Conservation (phyloP, 768 basidiomycete genomes). For the Kwoniella europaea region DNA sequence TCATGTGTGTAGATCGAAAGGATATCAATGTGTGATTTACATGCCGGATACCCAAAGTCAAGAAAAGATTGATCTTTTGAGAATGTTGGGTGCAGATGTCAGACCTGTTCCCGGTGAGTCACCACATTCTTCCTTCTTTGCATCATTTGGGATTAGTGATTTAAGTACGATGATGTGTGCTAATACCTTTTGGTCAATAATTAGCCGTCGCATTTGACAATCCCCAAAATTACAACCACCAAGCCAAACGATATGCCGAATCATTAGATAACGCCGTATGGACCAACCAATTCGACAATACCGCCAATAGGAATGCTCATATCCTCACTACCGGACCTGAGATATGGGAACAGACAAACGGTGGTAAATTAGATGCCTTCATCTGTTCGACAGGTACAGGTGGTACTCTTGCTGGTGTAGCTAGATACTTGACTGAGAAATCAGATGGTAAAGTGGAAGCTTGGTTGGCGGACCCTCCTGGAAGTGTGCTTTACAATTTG, state of each 20-base stretch:
- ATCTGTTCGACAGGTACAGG: conserved; percentile 94
- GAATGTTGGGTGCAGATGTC: conserved; percentile 97
- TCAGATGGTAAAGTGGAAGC: conserved; percentile 77
- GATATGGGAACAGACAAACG: conserved; percentile 84
- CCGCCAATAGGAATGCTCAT: conserved; percentile 85
- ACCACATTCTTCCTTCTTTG: neutral
- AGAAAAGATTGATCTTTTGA: conserved; percentile 96
- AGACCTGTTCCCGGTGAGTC: conserved; percentile 79
- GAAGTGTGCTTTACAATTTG: conserved; percentile 85
- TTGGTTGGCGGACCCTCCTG: conserved; percentile 97
- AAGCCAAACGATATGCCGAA: conserved; percentile 85
- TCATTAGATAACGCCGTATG: conserved; percentile 79
- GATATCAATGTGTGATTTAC: conserved; percentile 98
- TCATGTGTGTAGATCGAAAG: conserved; percentile 80
- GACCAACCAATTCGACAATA: conserved; percentile 98
- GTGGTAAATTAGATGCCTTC: conserved; percentile 82
- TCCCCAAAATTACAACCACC: conserved; percentile 93
- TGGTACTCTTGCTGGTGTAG: conserved; percentile 89
- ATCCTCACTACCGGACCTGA: conserved; percentile 92
- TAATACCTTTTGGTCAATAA: neutral
- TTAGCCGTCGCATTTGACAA: conserved; percentile 90
- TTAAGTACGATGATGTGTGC: neutral
- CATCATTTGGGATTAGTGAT: neutral
- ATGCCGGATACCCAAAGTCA: conserved; percentile 98
- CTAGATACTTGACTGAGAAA: conserved; percentile 81